Evolutionary conservation across 2,329 filamentous ascomycete genomes (phyloP).

Genomic region (Nemania sp.): DNA sequence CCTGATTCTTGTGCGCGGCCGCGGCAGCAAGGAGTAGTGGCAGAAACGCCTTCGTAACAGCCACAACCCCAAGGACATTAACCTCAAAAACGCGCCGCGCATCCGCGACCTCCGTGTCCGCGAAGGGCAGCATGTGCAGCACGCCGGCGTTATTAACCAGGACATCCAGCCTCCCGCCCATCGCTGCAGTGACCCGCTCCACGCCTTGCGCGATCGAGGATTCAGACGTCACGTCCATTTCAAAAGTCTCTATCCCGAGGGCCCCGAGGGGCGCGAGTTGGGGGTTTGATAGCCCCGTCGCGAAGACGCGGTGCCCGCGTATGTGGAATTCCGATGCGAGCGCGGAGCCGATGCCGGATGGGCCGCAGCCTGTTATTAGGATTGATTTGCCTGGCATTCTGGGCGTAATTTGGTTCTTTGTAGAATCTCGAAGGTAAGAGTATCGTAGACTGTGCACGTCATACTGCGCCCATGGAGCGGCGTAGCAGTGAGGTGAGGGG

Average conservation of each 20-base stretch:
- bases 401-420: too few species aligned
- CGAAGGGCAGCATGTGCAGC: constrained; percentile 31
- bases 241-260: constrained; percentile 30
- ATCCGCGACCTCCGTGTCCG: constrained; percentile 28
- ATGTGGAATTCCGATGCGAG: constrained; percentile 36
- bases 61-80: constrained; percentile 36
- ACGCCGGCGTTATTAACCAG: constrained; percentile 35
- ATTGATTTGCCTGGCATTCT: too few species aligned
- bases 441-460: too few species aligned
- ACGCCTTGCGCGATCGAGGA: constrained; percentile 27
- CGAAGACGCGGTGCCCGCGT: constrained; percentile 38
- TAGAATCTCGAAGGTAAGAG: too few species aligned
- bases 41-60: constrained; percentile 37
- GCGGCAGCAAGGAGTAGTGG: constrained; percentile 29
- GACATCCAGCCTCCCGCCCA: constrained; percentile 31
- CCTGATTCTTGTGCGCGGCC: neutral
- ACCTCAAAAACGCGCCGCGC: constrained; percentile 30
- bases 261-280: constrained; percentile 24
- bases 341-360: constrained; percentile 33
- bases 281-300: constrained; percentile 32
- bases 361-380: constrained; percentile 36
- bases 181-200: constrained; percentile 20
- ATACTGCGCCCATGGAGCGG: too few species aligned
- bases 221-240: constrained; percentile 34
- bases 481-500: too few species aligned